Evolutionary conservation across 208 protist species (phyloP).

Genomic region (Crithidia bombi): DNA sequence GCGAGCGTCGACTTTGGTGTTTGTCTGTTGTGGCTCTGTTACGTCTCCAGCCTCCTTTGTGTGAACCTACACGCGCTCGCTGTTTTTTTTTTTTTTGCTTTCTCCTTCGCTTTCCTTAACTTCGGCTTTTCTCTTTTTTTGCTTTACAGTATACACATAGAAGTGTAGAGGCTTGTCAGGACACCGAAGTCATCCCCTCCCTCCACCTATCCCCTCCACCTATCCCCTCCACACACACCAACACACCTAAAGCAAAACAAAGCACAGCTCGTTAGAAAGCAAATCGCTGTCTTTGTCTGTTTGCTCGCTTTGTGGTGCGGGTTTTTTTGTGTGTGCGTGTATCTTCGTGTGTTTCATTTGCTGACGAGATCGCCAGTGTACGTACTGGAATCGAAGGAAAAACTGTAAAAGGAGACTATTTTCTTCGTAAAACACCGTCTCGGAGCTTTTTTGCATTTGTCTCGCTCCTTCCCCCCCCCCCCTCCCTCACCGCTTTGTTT

Average conservation of each 20-base stretch:
- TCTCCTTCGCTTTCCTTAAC: too few species aligned
- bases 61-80: not conserved
- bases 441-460: too few species aligned
- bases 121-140: not conserved
- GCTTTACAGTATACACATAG: conserved; percentile 14
- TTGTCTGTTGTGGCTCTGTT: too few species aligned
- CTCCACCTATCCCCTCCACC: too few species aligned
- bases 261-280: conserved; percentile 3
- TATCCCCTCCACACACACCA: too few species aligned
- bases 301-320: not conserved
- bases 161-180: conserved; percentile 4
- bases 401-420: too few species aligned
- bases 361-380: not conserved
- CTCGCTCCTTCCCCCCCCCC: too few species aligned
- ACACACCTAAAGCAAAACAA: not conserved
- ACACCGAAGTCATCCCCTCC: not conserved
- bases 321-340: not conserved
- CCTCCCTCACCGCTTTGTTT: too few species aligned
- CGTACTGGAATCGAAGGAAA: too few species aligned
- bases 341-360: not conserved
- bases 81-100: not conserved
- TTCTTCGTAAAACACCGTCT: too few species aligned
- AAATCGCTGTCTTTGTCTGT: conserved; percentile 3
- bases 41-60: too few species aligned
- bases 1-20: not conserved